Percentiles rank a stretch among this genome's conserved stretches.
phyloP scores from a whole-genome alignment of 805 yeast species.

The Crinitomyces ghanaensis region DNA sequence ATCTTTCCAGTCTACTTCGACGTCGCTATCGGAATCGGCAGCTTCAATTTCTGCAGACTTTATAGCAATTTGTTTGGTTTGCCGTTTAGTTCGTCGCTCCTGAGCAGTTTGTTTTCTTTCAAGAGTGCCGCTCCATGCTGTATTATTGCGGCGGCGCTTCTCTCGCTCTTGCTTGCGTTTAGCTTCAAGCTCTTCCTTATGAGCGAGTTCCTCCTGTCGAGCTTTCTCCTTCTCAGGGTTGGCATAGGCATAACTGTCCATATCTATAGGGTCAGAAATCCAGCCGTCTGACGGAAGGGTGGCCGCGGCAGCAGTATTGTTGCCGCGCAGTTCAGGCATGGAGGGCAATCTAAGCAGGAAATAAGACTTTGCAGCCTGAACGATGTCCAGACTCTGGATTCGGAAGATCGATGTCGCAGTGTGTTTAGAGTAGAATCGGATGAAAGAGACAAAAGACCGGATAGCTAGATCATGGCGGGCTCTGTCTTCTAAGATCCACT shows the following conservation, averaged over 20 bases:
- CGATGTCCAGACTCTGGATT: constrained; percentile 54
- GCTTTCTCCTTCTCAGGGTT: constrained; percentile 54
- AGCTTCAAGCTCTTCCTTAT: constrained; percentile 26
- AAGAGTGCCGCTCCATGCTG: constrained; percentile 70
- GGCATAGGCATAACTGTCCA: constrained; percentile 54
- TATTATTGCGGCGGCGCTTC: constrained; percentile 31
- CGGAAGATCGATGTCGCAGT: constrained; percentile 81
- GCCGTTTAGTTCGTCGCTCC: constrained; percentile 56
- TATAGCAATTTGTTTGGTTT: constrained; percentile 52
- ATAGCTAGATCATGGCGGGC: constrained; percentile 74
- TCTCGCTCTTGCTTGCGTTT: constrained; percentile 28
- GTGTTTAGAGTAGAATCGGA: constrained; percentile 79
- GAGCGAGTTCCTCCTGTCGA: constrained; percentile 48
- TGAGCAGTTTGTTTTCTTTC: constrained; percentile 50
- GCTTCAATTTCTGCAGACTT: constrained; percentile 31
- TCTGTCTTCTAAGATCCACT: constrained; percentile 63
- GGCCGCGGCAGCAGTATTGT: constrained; percentile 32
- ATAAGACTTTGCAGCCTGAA: constrained; percentile 61
- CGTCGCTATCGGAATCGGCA: constrained; percentile 29
- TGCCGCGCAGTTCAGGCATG: constrained; percentile 87
- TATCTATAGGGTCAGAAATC: constrained; percentile 50
- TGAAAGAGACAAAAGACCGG: constrained; percentile 69
- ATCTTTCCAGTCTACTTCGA: constrained; percentile 79
- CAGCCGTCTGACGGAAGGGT: constrained; percentile 63
- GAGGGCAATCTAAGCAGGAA: constrained; percentile 77